Conservation (phyloP, 306 rosid genomes). For the Malus asiatica region DNA sequence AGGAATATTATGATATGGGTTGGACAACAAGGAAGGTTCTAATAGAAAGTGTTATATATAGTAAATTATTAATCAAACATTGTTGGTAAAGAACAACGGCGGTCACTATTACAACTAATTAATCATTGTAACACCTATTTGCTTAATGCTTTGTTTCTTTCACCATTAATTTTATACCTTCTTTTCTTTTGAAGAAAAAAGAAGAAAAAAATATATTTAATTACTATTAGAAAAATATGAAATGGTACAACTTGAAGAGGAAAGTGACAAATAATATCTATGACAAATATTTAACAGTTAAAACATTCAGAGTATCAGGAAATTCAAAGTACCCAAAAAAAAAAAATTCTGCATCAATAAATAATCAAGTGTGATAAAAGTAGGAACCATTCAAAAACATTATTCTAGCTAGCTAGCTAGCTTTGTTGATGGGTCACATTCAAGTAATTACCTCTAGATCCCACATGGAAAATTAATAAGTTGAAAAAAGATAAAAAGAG, state of each 20-base stretch:
- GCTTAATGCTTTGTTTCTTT: neutral
- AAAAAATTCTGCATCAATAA: no score
- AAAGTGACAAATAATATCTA: neutral
- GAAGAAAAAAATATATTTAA: neutral
- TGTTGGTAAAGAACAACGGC: slow-evolving; percentile 22
- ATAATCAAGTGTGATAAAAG: neutral
- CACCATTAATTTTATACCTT: neutral
- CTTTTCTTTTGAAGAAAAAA: neutral
- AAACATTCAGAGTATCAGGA: no score
- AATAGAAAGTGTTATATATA: slow-evolving; percentile 1
- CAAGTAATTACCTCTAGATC: neutral
- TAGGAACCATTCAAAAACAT: neutral
- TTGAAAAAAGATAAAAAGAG: neutral
- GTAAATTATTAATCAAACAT: neutral
- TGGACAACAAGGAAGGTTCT: slow-evolving; percentile 30
- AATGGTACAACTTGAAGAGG: neutral
- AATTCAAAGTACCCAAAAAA: no score
- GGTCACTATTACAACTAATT: slow-evolving; percentile 23
- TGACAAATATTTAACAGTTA: no score
- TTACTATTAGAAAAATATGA: neutral
- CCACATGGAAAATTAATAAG: neutral
- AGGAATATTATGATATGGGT: slow-evolving; percentile 11
- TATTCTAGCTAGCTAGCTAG: neutral
- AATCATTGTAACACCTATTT: slow-evolving; percentile 25
- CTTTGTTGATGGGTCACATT: neutral